These are phyloP conservation scores for Trichosporon sp. DNA, from an alignment of 1,284 basidiomycete species.

Conservation along the genomic window DNA sequence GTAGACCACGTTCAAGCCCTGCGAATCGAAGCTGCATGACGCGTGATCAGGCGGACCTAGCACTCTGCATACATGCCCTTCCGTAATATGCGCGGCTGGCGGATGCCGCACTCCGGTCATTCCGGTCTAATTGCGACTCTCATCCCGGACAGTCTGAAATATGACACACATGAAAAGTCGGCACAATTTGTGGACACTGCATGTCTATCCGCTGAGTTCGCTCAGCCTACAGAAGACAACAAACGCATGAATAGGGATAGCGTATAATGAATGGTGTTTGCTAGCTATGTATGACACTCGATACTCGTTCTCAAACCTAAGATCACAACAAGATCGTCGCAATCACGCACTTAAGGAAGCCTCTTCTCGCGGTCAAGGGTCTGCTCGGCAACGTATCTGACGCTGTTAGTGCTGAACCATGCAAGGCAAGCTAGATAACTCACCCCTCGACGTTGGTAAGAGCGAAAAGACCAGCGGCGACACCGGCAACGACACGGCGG, in stretches of 20 bases:
- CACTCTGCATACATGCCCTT: neutral
- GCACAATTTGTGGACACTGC: constrained; percentile 4
- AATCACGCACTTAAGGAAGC: neutral
- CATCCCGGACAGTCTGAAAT: neutral
- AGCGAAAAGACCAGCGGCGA: constrained; percentile 67
- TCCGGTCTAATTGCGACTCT: neutral
- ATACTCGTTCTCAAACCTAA: neutral
- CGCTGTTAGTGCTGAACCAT: neutral
- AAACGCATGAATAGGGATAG: constrained; percentile 2
- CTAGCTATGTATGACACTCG: constrained; percentile 13
- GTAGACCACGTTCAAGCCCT: neutral
- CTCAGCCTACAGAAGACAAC: constrained; percentile 2
- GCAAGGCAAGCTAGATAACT: constrained; percentile 38
- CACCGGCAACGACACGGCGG: constrained; percentile 65
- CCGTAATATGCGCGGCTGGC: neutral
- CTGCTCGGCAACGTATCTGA: constrained; percentile 5
- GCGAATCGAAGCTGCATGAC: neutral
- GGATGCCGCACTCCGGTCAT: neutral
- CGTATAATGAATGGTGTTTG: constrained; percentile 21
- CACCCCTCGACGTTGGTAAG: constrained; percentile 73
- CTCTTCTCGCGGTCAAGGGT: constrained; percentile 23
- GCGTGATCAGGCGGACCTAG: neutral
- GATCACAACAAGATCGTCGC: neutral
- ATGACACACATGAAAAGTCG: neutral
- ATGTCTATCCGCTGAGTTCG: constrained; percentile 11